Conservation (phyloP, 768 basidiomycete genomes). For the Suillus subaureus region DNA sequence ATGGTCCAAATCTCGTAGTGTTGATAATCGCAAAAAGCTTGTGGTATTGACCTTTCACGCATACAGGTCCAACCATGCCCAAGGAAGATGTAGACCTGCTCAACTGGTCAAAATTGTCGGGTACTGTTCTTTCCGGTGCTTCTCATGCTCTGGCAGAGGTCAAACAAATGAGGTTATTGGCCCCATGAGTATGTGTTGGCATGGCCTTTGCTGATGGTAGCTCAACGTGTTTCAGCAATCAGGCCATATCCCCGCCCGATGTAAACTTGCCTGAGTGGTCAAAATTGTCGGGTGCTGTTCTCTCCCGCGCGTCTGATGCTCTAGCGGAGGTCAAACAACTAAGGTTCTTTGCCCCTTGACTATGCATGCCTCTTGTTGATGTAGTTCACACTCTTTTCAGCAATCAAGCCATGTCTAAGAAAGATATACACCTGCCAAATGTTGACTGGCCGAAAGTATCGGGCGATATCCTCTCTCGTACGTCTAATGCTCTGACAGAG, state of each 20-base stretch:
- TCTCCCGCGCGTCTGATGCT: background rate
- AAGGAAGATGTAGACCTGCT: background rate
- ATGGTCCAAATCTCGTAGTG: background rate
- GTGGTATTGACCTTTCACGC: background rate
- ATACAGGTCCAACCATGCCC: background rate
- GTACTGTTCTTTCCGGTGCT: background rate
- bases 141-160: background rate
- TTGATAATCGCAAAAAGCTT: background rate
- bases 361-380: background rate
- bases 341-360: background rate
- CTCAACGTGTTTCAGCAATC: background rate
- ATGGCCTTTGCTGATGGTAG: background rate
- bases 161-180: conserved; percentile 3
- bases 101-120: background rate
- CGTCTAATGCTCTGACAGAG: background rate
- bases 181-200: background rate
- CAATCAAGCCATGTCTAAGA: background rate
- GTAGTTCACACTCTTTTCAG: background rate
- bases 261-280: background rate
- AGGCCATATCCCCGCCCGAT: background rate
- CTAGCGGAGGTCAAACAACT: conserved; percentile 1
- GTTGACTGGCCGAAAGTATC: background rate
- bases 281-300: background rate
- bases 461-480: background rate
- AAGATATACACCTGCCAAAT: background rate